Evolutionary conservation across 176 grass and related monocot genomes (phyloP).

Genomic region (Eleusine coracana): DNA sequence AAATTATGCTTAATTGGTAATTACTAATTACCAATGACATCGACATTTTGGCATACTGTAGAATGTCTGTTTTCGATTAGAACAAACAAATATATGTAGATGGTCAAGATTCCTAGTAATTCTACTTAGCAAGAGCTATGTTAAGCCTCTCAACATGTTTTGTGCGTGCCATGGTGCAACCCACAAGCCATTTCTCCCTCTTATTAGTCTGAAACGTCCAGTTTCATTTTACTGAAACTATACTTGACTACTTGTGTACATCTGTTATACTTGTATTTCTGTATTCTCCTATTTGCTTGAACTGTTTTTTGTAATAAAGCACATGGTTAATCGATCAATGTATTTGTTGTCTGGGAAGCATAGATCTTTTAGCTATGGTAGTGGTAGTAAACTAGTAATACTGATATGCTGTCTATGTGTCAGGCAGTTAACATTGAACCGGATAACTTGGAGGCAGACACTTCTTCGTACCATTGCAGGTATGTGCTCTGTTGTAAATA

Average conservation of each 20-base stretch:
- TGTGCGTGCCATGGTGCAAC: not conserved
- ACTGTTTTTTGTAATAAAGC: not conserved
- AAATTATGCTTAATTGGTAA: too few relatives aligned
- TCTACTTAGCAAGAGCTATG: not conserved
- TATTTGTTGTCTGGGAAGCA: not conserved
- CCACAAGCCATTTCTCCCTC: not conserved
- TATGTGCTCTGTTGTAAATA: slow-evolving; percentile 40
- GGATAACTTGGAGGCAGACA: slow-evolving; percentile 81
- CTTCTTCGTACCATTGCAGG: slow-evolving; percentile 95
- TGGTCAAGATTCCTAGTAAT: not conserved
- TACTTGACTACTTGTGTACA: not conserved
- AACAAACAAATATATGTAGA: not conserved
- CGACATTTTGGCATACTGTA: not conserved
- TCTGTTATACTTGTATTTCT: not conserved
- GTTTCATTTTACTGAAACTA: not conserved
- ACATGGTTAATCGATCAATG: not conserved
- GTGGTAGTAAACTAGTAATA: slow-evolving; percentile 26
- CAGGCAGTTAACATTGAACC: slow-evolving; percentile 69
- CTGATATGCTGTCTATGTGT: not conserved
- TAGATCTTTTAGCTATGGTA: not conserved
- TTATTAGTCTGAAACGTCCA: not conserved
- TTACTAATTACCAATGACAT: not conserved
- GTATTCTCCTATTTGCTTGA: not conserved
- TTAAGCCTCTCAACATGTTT: not conserved
- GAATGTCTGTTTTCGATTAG: not conserved